These are phyloP conservation scores for Apiotrichum akiyoshidainum DNA, from an alignment of 1,284 basidiomycete species.

Conservation along the genomic window DNA sequence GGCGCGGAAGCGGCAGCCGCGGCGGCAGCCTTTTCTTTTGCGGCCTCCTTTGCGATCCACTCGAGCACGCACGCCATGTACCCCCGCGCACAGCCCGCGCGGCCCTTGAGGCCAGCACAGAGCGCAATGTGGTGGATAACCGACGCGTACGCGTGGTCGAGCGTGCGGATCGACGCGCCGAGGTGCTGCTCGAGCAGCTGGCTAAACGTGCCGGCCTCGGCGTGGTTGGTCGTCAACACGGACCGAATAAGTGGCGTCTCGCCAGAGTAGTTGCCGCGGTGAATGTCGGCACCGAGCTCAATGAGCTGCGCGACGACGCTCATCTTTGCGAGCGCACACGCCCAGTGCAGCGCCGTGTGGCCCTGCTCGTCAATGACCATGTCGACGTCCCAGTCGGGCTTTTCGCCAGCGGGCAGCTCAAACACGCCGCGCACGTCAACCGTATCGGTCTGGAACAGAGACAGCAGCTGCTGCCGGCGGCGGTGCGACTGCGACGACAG, in stretches of 20 bases:
- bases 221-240: conserved; percentile 83
- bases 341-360: conserved; percentile 91
- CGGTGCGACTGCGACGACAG: conserved; percentile 56
- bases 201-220: conserved; percentile 72
- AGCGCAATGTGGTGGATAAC: conserved; percentile 93
- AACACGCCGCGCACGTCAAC: conserved; percentile 32
- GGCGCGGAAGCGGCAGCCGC: conserved; percentile 30
- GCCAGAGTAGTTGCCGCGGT: conserved; percentile 86
- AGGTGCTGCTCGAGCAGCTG: conserved; percentile 58
- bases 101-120: conserved; percentile 83
- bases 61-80: conserved; percentile 89
- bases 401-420: conserved; percentile 22
- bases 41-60: conserved; percentile 60
- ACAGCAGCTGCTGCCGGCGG: conserved; percentile 34
- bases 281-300: conserved; percentile 72
- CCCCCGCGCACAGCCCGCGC: conserved; percentile 78
- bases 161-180: conserved; percentile 70
- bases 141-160: conserved; percentile 84
- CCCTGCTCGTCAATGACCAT: conserved; percentile 87
- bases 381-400: conserved; percentile 62
- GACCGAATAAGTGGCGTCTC: conserved; percentile 93
- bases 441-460: conserved; percentile 33
- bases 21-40: conserved; percentile 14
- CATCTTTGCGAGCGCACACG: conserved; percentile 76
- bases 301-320: conserved; percentile 67